phyloP scores from a whole-genome alignment of 2,329 filamentous ascomycete species.

The Aspergillus sergii region DNA sequence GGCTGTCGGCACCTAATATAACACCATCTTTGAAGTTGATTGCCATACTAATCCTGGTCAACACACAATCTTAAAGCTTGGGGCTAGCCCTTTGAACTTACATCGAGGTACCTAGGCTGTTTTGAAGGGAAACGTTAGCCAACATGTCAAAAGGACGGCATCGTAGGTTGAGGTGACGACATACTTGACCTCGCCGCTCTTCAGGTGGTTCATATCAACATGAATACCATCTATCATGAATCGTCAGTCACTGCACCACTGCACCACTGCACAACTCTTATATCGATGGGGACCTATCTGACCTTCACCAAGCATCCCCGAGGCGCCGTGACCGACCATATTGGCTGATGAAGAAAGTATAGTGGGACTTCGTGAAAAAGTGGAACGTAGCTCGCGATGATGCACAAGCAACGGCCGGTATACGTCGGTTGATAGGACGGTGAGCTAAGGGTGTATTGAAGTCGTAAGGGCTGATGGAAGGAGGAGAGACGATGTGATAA shows the following conservation, averaged over 20 bases:
- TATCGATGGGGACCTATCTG: constrained; percentile 23
- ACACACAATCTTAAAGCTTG: constrained; percentile 25
- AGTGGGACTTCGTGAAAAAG: constrained; percentile 3
- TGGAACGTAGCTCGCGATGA: not conserved
- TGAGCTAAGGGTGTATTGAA: not conserved
- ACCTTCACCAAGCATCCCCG: constrained; percentile 51
- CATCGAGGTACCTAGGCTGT: constrained; percentile 95
- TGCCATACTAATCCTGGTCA: constrained; percentile 71
- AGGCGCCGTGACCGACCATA: constrained; percentile 45
- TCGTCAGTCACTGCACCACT: constrained; percentile 19
- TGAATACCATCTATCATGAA: constrained; percentile 85
- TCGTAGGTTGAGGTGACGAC: constrained; percentile 39
- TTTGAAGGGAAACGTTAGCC: constrained; percentile 29
- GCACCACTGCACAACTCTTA: not conserved
- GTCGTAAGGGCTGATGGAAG: not conserved
- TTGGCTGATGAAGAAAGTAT: constrained; percentile 17
- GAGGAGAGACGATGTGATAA: constrained; percentile 7
- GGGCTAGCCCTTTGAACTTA: constrained; percentile 52
- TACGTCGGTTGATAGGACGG: not conserved
- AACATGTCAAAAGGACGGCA: constrained; percentile 22
- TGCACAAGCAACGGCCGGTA: not conserved
- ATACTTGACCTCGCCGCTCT: constrained; percentile 99
- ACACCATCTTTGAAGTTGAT: constrained; percentile 99
- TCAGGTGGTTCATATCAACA: constrained; percentile 96
- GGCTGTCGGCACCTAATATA: constrained; percentile 92